phyloP scores from a whole-genome alignment of 371 early-diverging fungal genomes.

The Thermomucor indicae-seudaticae region DNA sequence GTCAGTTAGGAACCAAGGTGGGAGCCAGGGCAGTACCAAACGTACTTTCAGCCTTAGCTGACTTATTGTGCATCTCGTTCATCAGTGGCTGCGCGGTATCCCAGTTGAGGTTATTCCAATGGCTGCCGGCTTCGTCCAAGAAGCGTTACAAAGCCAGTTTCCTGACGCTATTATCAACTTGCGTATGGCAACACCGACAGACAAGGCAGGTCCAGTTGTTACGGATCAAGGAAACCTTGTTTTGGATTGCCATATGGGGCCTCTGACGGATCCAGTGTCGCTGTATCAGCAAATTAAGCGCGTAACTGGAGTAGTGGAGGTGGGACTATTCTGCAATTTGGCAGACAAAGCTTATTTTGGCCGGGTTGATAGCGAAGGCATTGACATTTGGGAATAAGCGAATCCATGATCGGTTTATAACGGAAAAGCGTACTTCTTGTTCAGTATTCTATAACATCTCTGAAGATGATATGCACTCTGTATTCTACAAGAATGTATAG shows the following conservation, averaged over 20 bases:
- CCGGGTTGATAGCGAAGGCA: too few species aligned
- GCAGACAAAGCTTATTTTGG: slow-evolving; percentile 82
- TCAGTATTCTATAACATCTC: too few species aligned
- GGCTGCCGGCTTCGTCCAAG: slow-evolving; percentile 27
- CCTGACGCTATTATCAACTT: slow-evolving; percentile 1
- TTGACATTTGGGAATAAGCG: too few species aligned
- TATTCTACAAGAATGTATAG: too few species aligned
- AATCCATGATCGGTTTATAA: too few species aligned
- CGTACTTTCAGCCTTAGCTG: neutral
- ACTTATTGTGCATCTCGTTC: neutral
- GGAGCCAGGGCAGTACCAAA: neutral
- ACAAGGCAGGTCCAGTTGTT: slow-evolving; percentile 91
- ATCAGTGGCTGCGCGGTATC: slow-evolving; percentile 77
- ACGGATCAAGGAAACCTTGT: slow-evolving; percentile 92
- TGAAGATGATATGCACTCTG: too few species aligned
- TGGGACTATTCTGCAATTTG: slow-evolving; percentile 85
- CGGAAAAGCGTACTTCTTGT: too few species aligned
- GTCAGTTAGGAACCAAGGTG: slow-evolving; percentile 66
- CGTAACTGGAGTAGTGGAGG: slow-evolving; percentile 84
- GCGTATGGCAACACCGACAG: slow-evolving; percentile 8
- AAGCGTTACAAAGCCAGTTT: neutral
- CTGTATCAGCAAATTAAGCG: slow-evolving; percentile 57
- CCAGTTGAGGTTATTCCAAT: slow-evolving; percentile 88
- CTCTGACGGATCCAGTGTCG: slow-evolving; percentile 50
- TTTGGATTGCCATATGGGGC: slow-evolving; percentile 78